Base-by-base conservation (phyloP, 176 grass and related monocot genomes). In the Oryza brachyantha region DNA sequence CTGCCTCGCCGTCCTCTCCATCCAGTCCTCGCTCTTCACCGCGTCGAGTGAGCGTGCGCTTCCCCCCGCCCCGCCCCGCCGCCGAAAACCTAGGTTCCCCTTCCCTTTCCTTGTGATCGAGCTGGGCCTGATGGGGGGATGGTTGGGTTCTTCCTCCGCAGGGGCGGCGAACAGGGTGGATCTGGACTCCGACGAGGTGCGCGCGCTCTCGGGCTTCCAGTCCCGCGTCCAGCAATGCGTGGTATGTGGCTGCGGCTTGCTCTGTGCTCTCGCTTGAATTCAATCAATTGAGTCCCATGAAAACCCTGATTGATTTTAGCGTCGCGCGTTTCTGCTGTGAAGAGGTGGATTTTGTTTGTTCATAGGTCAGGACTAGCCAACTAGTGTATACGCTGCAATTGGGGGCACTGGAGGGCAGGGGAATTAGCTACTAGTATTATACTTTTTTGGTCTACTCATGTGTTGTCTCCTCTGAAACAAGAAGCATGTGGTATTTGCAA, bases 11-110 rank as follows among this genome's bases (percentile, higher is more conserved):
- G 80, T 94, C 34, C 85, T 98, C 84, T 90, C 70, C 90, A 92
- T 98, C 84, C 96, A 94, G 81, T 98, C 90, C 41, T 91, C 90
- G 1, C 80, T 85, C 75, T 96, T 94, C 90, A 88, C 92, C 26
- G 63, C 66, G 34, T 69, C 89, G 78, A 42, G 85, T 89, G 38
- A 57, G 52, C n/a, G n/a, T 39, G 35, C 42, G 27, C 60, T 50
- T 22, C 39, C 29, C n/a, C 7, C 64, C 13, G 12, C 37, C 21
- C n/a, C n/a, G n/a, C 28, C 39, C 29, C n/a, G 9, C 64, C 13
- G 12, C 37, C 21, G 22, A 5, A 40, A 81, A 75, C 73, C 68
- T 79, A 79, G 26, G 40, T 22, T 6, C 25, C 7, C 7, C n/a
- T 61, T 26, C n/a, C 16, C 37, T 39, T 69, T 27, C 25, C 14